Evolutionary conservation across 106 monocot species (phyloP).

Genomic region (Gastrodia elata): DNA sequence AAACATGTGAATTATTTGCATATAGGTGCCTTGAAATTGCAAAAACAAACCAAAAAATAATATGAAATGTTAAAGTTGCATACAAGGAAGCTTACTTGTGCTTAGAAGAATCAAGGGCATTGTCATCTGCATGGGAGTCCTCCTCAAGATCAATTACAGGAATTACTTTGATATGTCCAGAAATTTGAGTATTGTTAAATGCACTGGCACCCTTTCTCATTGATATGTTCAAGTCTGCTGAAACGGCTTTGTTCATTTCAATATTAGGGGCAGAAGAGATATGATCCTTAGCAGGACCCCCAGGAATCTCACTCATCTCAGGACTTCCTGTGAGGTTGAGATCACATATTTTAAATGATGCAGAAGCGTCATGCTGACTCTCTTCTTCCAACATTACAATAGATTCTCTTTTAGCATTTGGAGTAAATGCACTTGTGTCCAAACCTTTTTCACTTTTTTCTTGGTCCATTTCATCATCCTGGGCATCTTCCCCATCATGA

Average conservation of each 20-base stretch:
- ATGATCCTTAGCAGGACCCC: constrained; percentile 19
- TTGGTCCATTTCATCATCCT: constrained; percentile 31
- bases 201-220: constrained; percentile 10
- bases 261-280: constrained; percentile 8
- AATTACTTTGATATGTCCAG: constrained; percentile 23
- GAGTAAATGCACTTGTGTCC: constrained; percentile 15
- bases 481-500: constrained; percentile 6
- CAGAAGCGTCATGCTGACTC: constrained; percentile 10
- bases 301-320: constrained; percentile 41
- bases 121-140: constrained; percentile 27
- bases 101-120: constrained; percentile 23
- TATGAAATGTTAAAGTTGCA: neutral
- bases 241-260: constrained; percentile 14
- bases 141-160: constrained; percentile 50
- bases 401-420: constrained; percentile 23
- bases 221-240: constrained; percentile 25
- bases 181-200: neutral
- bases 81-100: constrained; percentile 35
- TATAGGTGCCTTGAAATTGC: neutral
- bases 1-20: neutral
- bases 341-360: constrained; percentile 48
- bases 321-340: constrained; percentile 55
- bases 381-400: constrained; percentile 27
- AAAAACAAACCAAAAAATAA: neutral
- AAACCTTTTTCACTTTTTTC: constrained; percentile 16